These are phyloP conservation scores for Xylariaceae sp. DNA, from an alignment of 2,329 filamentous ascomycete genomes.

Conservation along the genomic window DNA sequence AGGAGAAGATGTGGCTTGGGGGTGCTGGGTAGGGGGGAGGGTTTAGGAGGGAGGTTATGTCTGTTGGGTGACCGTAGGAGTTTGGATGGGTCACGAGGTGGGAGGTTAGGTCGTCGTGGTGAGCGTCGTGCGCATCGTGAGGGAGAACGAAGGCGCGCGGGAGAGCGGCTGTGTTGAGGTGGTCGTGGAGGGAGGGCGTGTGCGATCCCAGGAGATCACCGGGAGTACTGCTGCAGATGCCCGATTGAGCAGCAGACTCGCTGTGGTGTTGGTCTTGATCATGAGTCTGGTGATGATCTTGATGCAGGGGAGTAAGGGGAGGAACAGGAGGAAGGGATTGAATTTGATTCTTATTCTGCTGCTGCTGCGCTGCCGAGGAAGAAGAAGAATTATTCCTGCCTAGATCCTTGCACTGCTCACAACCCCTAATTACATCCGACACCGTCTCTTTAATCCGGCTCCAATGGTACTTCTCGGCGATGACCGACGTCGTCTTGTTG, in stretches of 20 bases:
- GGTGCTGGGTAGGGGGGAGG: constrained; percentile 25
- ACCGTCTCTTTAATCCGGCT: constrained; percentile 97
- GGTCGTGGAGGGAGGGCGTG: constrained; percentile 11
- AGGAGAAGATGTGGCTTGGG: constrained; percentile 22
- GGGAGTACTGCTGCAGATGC: constrained; percentile 10
- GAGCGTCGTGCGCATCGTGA: constrained; percentile 16
- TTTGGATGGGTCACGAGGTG: constrained; percentile 28
- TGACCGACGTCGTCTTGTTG: constrained; percentile 94
- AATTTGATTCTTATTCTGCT: constrained; percentile 10
- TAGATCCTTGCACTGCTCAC: constrained; percentile 67
- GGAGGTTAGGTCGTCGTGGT: constrained; percentile 26
- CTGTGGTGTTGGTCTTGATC: constrained; percentile 8
- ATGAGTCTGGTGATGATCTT: constrained; percentile 14
- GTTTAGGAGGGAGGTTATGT: constrained; percentile 44
- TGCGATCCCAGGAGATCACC: constrained; percentile 20
- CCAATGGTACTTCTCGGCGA: constrained; percentile 95
- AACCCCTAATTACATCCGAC: constrained; percentile 88
- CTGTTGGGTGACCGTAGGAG: constrained; percentile 44
- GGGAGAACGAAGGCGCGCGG: constrained; percentile 26
- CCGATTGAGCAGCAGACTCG: constrained; percentile 3
- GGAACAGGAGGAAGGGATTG: background rate
- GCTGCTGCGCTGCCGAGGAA: constrained; percentile 6
- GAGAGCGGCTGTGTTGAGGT: constrained; percentile 20
- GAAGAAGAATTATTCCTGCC: constrained; percentile 12
- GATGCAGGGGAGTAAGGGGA: too few relatives aligned